phyloP scores from a whole-genome alignment of 2,329 filamentous ascomycete genomes.

The Trichothecium roseum region DNA sequence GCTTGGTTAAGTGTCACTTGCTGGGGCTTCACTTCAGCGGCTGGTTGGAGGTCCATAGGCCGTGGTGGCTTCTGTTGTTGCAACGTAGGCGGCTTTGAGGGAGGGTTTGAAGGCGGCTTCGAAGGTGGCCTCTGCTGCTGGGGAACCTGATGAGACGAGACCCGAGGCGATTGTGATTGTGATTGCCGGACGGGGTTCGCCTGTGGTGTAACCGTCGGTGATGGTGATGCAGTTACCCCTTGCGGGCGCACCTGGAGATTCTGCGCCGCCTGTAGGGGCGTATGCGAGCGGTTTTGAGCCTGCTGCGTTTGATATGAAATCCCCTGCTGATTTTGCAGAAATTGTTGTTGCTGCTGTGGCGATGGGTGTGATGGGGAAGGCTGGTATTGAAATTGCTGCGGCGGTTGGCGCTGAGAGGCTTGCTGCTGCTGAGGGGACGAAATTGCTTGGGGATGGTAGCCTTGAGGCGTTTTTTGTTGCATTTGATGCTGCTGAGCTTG shows the following conservation, averaged over 20 bases:
- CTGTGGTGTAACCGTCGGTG: constrained; percentile 2
- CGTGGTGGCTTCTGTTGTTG: neutral
- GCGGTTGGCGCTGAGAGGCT: constrained; percentile 2
- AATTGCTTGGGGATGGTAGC: constrained; percentile 4
- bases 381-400: constrained; percentile 4
- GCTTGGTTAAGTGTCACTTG: neutral
- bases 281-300: constrained; percentile 2
- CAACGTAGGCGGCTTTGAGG: neutral
- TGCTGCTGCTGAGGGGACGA: constrained; percentile 5
- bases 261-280: constrained; percentile 11
- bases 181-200: too few species aligned
- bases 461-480: constrained; percentile 2
- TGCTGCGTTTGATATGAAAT: too few species aligned
- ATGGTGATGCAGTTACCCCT: too few species aligned
- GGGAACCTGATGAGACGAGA: constrained; percentile 2
- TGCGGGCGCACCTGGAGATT: too few species aligned
- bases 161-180: constrained; percentile 1
- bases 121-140: too few species aligned
- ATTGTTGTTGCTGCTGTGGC: constrained; percentile 6
- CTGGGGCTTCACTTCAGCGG: neutral
- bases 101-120: neutral
- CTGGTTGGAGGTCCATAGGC: neutral
- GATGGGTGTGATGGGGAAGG: constrained; percentile 3
- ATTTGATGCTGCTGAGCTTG: constrained; percentile 8
- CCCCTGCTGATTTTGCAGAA: neutral